These are phyloP conservation scores for Aspergillus carlsbadensis DNA, from an alignment of 495 filamentous ascomycete genomes.

Conservation along the genomic window DNA sequence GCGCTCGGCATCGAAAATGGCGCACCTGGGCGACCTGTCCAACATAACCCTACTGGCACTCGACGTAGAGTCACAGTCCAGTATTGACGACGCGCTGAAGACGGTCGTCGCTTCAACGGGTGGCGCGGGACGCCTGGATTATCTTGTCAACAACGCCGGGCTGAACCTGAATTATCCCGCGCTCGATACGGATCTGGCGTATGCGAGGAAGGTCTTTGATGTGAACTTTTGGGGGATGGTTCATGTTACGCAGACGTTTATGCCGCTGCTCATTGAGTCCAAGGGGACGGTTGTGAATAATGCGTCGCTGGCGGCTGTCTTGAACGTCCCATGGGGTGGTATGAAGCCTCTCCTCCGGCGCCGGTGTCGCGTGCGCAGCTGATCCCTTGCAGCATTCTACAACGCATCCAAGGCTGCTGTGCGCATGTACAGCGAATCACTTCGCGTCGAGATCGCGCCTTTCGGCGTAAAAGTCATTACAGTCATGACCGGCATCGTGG, in stretches of 20 bases:
- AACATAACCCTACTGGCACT: too few species aligned
- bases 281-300: constrained; percentile 55
- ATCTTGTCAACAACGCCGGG: constrained; percentile 69
- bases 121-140: constrained; percentile 51
- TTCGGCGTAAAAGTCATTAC: constrained; percentile 56
- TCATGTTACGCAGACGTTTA: constrained; percentile 54
- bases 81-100: constrained; percentile 23
- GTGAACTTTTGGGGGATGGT: constrained; percentile 63
- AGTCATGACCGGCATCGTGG: constrained; percentile 26
- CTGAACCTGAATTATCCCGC: constrained; percentile 50
- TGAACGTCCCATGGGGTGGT: too few species aligned
- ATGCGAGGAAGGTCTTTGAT: constrained; percentile 56
- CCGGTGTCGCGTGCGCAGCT: too few species aligned
- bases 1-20: too few species aligned
- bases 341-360: too few species aligned
- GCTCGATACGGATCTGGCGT: constrained; percentile 50
- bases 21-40: too few species aligned
- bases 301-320: constrained; percentile 41
- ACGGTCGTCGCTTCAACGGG: constrained; percentile 56
- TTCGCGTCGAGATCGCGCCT: constrained; percentile 54
- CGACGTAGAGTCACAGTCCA: too few species aligned
- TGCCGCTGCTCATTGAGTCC: constrained; percentile 49
- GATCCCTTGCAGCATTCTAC: not conserved
- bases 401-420: constrained; percentile 49
- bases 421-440: constrained; percentile 45